Evolutionary conservation across 2,329 filamentous ascomycete species (phyloP), one percentile per base, ranked within the genome.

Genomic region (Nakataea oryzae): DNA sequence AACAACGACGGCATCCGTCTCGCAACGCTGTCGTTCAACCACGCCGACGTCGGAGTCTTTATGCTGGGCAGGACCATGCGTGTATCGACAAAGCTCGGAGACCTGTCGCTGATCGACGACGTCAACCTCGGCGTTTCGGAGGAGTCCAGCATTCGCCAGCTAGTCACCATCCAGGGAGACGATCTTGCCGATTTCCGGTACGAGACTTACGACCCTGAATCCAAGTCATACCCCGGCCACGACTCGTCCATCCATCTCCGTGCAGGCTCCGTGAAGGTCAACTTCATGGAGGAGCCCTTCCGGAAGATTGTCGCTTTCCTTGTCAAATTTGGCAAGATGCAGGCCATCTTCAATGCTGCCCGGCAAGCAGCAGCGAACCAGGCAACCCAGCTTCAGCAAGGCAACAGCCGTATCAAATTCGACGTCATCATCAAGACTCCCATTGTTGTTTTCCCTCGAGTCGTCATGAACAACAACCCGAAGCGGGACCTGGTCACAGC

Each of bases 271-370:
- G 88, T 99, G 73, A 97, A 96, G 76, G 81, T 99, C 71, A 97
- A 97, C 72, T 99, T 99, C 72, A 78, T 97, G 4, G 93, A 97
- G 65, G 96, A 99, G 73, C 95, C 95, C 0, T 97, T 97, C 79
- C 86, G 95, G 61, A 97, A 97, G 76, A 97, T 99, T 66, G 91
- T 99, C 74, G 91, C 96, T 67, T 99, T 99, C 74, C 80, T 96
- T 56, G 92, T 99, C 73, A 99, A 99, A 70, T 99, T 99, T 73
- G 95, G 96, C 64, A 96, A 96, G 75, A 99, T 99, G 95, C 95
- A 99, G 74, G 93, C 95, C 27, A 89, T 99, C 61, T 99, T 96
- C 79, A 99, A 99, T 71, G 93, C 95, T 55, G 95, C 96, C 14
- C 86, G 96, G 41, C 91, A 96, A 74, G 96, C 93, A 54, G 95